Evolutionary conservation across 768 basidiomycete genomes (phyloP).

Genomic region (Tephrocybe sp.): DNA sequence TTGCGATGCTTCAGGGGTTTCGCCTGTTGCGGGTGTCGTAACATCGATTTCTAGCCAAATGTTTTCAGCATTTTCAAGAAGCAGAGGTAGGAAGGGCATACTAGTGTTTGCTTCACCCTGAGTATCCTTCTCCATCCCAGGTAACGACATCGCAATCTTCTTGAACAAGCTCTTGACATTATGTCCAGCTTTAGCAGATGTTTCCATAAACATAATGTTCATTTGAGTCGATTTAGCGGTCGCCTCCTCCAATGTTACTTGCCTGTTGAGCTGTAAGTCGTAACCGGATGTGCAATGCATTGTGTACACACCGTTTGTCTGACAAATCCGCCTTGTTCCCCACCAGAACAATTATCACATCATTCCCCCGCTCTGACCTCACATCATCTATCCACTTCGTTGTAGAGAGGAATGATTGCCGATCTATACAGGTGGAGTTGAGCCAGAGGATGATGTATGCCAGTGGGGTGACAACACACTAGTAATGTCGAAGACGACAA

Average conservation of each 20-base stretch:
- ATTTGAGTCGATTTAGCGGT: slow-evolving; percentile 88
- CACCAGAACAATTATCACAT: slow-evolving; percentile 97
- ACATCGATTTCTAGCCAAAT: slow-evolving; percentile 82
- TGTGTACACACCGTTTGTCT: slow-evolving; percentile 82
- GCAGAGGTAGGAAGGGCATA: slow-evolving; percentile 24
- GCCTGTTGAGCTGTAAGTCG: slow-evolving; percentile 48
- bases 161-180: slow-evolving; percentile 99
- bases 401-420: slow-evolving; percentile 97
- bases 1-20: slow-evolving; percentile 84
- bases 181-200: slow-evolving; percentile 98
- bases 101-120: slow-evolving; percentile 60
- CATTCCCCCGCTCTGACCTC: slow-evolving; percentile 93
- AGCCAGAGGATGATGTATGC: slow-evolving; percentile 2
- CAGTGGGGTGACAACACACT: slow-evolving; percentile 53
- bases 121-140: slow-evolving; percentile 89
- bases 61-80: slow-evolving; percentile 9
- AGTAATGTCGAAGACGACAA: slow-evolving; percentile 98
- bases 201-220: slow-evolving; percentile 99
- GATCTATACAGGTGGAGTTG: slow-evolving; percentile 52
- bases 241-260: slow-evolving; percentile 98
- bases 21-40: slow-evolving; percentile 62
- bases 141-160: slow-evolving; percentile 98
- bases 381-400: slow-evolving; percentile 99
- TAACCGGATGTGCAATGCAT: slow-evolving; percentile 4
- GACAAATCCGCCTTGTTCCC: slow-evolving; percentile 99